Conservation (phyloP, 2,329 filamentous ascomycete genomes). For the Raffaelea albimanens region DNA sequence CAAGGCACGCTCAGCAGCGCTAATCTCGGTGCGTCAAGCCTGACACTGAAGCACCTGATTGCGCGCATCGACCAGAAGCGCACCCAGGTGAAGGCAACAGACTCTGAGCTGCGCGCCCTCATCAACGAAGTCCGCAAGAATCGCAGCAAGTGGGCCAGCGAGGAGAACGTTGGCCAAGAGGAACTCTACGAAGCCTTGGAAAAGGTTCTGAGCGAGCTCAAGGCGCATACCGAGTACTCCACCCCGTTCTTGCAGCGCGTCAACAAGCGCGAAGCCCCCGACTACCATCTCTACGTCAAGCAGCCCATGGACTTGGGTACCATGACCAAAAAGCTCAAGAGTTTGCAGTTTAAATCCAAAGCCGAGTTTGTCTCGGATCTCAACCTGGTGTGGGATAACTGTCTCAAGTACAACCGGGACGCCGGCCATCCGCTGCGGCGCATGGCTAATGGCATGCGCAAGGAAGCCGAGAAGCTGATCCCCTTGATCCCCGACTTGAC, state of each 20-base stretch:
- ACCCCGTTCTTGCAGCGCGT: conserved; percentile 91
- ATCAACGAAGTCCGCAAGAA: conserved; percentile 99
- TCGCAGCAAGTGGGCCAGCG: conserved; percentile 96
- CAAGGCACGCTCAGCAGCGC: conserved; percentile 87
- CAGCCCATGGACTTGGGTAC: conserved; percentile 94
- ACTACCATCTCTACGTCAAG: conserved; percentile 91
- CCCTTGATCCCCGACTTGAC: conserved; percentile 89
- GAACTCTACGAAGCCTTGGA: conserved; percentile 95
- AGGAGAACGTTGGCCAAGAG: conserved; percentile 95
- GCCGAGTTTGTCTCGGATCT: conserved; percentile 89
- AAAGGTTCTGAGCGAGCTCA: conserved; percentile 93
- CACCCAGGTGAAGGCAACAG: conserved; percentile 80
- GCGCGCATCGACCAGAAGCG: conserved; percentile 90
- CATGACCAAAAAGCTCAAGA: conserved; percentile 96
- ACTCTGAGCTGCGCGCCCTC: conserved; percentile 80
- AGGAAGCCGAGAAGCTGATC: conserved; percentile 93
- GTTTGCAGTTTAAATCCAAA: conserved; percentile 74
- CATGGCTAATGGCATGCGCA: conserved; percentile 93
- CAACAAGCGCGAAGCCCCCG: conserved; percentile 92
- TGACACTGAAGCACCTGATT: conserved; percentile 95
- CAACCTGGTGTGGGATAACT: conserved; percentile 95
- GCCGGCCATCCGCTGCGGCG: conserved; percentile 78
- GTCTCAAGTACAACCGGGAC: conserved; percentile 88
- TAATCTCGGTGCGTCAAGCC: conserved; percentile 88
- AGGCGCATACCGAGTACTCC: conserved; percentile 94